Evolutionary conservation across 441 rosid species (phyloP).

Genomic region (Raphanus hybrid): DNA sequence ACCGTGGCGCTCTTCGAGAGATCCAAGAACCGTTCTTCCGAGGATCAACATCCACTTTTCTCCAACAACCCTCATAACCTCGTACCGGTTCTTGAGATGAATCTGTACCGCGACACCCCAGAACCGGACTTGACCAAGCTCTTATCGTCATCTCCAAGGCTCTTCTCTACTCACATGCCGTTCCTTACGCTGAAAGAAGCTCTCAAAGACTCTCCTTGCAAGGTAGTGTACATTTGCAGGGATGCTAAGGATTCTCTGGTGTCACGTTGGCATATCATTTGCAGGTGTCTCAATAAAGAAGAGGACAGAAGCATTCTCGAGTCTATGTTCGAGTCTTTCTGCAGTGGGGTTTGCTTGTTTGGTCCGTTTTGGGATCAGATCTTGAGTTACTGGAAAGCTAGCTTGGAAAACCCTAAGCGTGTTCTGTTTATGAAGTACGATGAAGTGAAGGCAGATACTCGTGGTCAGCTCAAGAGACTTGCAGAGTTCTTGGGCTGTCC

Average conservation of each 20-base stretch:
- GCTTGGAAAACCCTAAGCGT: slow-evolving; percentile 3
- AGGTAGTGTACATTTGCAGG: slow-evolving; percentile 8
- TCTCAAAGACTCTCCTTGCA: slow-evolving; percentile 7
- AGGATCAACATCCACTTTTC: background rate
- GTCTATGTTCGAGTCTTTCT: slow-evolving; percentile 2
- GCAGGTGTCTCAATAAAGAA: slow-evolving; percentile 9
- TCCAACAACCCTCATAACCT: background rate
- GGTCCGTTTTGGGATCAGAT: slow-evolving; percentile 1
- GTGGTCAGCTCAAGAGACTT: background rate
- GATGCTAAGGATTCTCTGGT: slow-evolving; percentile 11
- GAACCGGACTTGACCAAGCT: background rate
- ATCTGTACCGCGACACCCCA: slow-evolving; percentile 3
- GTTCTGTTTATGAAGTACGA: slow-evolving; percentile 1
- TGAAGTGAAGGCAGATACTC: slow-evolving; percentile 2
- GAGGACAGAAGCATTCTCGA: slow-evolving; percentile 4
- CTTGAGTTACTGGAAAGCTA: slow-evolving; percentile 1
- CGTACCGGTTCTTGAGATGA: slow-evolving; percentile 11
- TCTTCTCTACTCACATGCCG: slow-evolving; percentile 4
- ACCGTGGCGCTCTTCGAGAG: background rate
- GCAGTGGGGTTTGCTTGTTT: background rate
- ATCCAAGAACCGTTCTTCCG: slow-evolving; percentile 1
- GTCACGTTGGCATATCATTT: slow-evolving; percentile 12
- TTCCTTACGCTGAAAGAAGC: background rate
- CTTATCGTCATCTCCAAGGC: slow-evolving; percentile 3
- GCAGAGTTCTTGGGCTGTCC: slow-evolving; percentile 6